Evolutionary conservation across 768 basidiomycete species (phyloP).

Genomic region (Termitomyces sp.): DNA sequence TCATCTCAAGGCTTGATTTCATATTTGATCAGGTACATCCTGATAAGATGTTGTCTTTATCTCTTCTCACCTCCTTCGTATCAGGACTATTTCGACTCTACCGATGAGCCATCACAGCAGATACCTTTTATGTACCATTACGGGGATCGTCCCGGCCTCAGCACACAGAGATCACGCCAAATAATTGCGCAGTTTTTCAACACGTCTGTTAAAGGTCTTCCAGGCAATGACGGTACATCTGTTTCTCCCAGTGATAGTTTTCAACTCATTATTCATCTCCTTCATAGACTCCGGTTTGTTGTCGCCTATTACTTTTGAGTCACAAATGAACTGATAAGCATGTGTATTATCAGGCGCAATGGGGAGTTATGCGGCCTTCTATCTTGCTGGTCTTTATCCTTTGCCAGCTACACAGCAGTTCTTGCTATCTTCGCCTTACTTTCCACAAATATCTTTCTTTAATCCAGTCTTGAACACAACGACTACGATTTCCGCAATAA

Average conservation of each 20-base stretch:
- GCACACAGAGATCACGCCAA: conserved; percentile 49
- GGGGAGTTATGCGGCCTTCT: conserved; percentile 56
- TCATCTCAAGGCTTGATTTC: conserved; percentile 49
- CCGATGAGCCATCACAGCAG: conserved; percentile 62
- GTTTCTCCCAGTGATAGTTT: background rate
- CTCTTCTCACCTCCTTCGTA: background rate
- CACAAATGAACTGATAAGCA: background rate
- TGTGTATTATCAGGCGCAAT: conserved; percentile 39
- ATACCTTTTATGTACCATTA: conserved; percentile 72
- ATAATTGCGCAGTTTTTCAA: conserved; percentile 54
- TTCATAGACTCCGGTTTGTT: conserved; percentile 18
- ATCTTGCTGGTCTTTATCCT: conserved; percentile 56
- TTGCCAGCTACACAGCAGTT: conserved; percentile 55
- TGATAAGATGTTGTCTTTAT: background rate
- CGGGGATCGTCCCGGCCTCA: conserved; percentile 51
- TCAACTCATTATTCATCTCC: conserved; percentile 17
- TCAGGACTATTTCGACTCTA: conserved; percentile 55
- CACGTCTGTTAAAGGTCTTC: conserved; percentile 48
- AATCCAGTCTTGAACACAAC: conserved; percentile 54
- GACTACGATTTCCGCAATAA: conserved; percentile 44
- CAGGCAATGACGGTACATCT: conserved; percentile 58
- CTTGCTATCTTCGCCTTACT: conserved; percentile 57
- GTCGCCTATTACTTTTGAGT: background rate
- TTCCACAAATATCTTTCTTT: conserved; percentile 53
- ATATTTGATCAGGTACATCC: conserved; percentile 46